Evolutionary conservation across 1,139 yeast species (phyloP), one percentile per base, ranked within the genome.

Genomic region (Geotrichum siamense): DNA sequence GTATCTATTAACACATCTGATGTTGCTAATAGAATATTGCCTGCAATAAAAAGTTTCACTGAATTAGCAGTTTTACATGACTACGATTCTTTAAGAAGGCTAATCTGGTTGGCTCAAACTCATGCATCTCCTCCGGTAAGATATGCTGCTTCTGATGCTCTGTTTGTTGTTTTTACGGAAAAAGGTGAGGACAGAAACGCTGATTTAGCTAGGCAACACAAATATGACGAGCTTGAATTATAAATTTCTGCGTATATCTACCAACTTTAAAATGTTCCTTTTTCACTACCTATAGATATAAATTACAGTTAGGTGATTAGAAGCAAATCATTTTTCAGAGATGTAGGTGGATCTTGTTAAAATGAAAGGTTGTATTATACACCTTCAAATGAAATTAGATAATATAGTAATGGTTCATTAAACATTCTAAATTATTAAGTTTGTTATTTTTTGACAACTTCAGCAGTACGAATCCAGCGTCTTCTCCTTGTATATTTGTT

Each of bases 381-480:
- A n/a, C n/a, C n/a, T n/a, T n/a, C n/a, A n/a, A n/a, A n/a, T n/a
- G n/a, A n/a, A n/a, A n/a, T n/a, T n/a, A n/a, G n/a, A n/a, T n/a
- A n/a, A n/a, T n/a, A n/a, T n/a, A n/a, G n/a, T n/a, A n/a, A n/a
- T n/a, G n/a, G n/a, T n/a, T n/a, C n/a, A n/a, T n/a, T n/a, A n/a
- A n/a, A n/a, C n/a, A n/a, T n/a, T n/a, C n/a, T n/a, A n/a, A n/a
- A n/a, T n/a, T n/a, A n/a, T n/a, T n/a, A n/a, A n/a, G n/a, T n/a
- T n/a, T n/a, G n/a, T 22, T 15, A 28, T 19, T 28, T 38, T 29
- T 30, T 32, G 6, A 83, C 79, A 55, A 89, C 72, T 62, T 87
- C 96, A 0, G 97, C 98, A 1, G 94, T 85, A 54, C 97, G 75
- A 23, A 89, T 76, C 98, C 98, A 91, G 60, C 97, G 73, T 66